Percentiles rank a stretch among this genome's conserved stretches.
Evolutionary conservation across 306 rosid species (phyloP).

Genomic region (Acmispon strigosus): DNA sequence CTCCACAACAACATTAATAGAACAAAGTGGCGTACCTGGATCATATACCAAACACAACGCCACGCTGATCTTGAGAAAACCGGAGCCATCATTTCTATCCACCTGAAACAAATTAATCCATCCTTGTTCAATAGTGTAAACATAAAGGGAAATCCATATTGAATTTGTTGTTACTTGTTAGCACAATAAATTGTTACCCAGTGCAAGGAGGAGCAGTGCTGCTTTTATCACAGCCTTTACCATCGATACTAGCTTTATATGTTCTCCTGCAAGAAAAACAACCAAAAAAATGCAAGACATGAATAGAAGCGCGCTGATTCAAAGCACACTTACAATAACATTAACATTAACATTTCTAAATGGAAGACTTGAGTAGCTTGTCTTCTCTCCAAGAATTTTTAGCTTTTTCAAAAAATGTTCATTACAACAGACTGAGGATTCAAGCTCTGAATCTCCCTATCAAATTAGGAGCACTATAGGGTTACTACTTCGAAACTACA

Average conservation of each 20-base stretch:
- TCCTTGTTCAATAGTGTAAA: slow-evolving; percentile 16
- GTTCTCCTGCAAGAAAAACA: slow-evolving; percentile 59
- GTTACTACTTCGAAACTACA: too few species aligned
- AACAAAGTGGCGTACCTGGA: slow-evolving; percentile 53
- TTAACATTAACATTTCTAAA: not conserved
- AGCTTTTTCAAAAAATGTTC: too few species aligned
- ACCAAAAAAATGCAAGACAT: slow-evolving; percentile 13
- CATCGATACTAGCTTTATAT: slow-evolving; percentile 37
- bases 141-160: not conserved
- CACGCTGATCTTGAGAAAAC: slow-evolving; percentile 85
- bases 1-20: not conserved
- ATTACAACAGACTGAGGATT: too few species aligned
- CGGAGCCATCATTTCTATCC: slow-evolving; percentile 99
- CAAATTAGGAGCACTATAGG: too few species aligned
- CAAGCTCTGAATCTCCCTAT: too few species aligned
- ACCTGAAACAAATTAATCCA: slow-evolving; percentile 45
- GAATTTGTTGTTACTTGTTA: not conserved
- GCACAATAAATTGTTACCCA: slow-evolving; percentile 41
- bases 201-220: slow-evolving; percentile 94
- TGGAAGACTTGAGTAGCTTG: not conserved
- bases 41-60: slow-evolving; percentile 95
- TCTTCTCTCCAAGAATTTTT: too few species aligned
- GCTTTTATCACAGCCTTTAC: slow-evolving; percentile 55
- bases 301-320: not conserved
- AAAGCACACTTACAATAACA: not conserved